These are phyloP conservation scores for Allomyces macrogynus DNA, from an alignment of 192 early-diverging fungal species.

Conservation along the genomic window DNA sequence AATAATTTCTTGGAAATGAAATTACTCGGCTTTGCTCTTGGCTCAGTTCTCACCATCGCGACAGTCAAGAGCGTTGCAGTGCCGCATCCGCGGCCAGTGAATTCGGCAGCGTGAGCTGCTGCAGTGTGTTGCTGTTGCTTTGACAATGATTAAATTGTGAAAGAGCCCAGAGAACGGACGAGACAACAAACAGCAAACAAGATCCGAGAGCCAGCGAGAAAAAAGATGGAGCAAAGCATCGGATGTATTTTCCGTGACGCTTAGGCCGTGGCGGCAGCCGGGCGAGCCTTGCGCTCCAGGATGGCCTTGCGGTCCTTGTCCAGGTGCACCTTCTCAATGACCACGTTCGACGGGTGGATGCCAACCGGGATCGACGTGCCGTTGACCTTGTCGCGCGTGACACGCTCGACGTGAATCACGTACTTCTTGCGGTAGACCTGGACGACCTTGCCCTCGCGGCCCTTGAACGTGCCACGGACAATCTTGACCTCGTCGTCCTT, in stretches of 20 bases:
- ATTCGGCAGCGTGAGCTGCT: too few relatives aligned
- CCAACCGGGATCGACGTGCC: constrained; percentile 75
- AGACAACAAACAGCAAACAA: too few relatives aligned
- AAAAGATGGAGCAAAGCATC: too few relatives aligned
- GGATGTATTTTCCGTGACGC: not conserved
- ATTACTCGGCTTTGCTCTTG: too few relatives aligned
- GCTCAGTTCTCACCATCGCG: too few relatives aligned
- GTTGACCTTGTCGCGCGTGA: constrained; percentile 94
- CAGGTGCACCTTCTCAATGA: constrained; percentile 83
- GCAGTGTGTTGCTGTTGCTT: too few relatives aligned
- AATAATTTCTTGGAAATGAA: too few relatives aligned
- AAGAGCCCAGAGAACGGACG: too few relatives aligned
- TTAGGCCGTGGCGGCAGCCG: constrained; percentile 7
- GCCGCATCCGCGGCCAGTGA: too few relatives aligned
- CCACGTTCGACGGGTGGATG: constrained; percentile 97
- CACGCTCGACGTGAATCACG: constrained; percentile 96
- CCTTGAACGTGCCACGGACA: constrained; percentile 89
- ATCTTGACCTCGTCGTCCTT: constrained; percentile 94
- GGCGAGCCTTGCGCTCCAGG: constrained; percentile 69
- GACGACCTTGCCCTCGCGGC: constrained; percentile 88
- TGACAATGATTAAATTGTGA: too few relatives aligned
- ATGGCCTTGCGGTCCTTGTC: constrained; percentile 89
- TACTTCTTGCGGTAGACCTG: constrained; percentile 98
- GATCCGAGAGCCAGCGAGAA: not conserved
- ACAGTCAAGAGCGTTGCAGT: too few relatives aligned